Evolutionary conservation across 1,139 yeast genomes (phyloP), one percentile per base, ranked within the genome.

Genomic region (Wickerhamomyces sp.): DNA sequence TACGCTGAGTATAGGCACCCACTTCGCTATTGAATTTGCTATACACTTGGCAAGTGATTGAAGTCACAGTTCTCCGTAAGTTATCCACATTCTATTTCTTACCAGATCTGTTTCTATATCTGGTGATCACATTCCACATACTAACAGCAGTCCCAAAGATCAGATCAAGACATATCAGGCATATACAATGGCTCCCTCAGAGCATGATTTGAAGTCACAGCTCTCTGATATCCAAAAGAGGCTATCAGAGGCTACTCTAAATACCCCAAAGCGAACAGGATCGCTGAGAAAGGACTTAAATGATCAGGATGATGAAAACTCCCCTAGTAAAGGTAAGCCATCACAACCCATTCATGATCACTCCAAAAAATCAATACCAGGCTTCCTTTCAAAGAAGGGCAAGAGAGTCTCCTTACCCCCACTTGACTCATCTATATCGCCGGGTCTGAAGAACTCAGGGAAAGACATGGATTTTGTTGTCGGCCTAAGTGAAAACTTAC

Each of bases 391-490:
- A 7, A 58, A 63, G 43, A 54, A 62, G 49, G 64, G 64, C 42
- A 56, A 60, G 48, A 49, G 60, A 44, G 55, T 58, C 2, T 60
- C 65, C 2, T 45, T 64, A 36, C 68, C 69, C 39, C 55, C 56
- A 39, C 46, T 62, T 48, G 54, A 65, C 50, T 43, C 45, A 45
- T 43, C 53, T 49, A 45, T 58, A 52, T 49, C 63, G 30, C 47
- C 64, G 45, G 41, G 58, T 37, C 27, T 54, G 39, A 49, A 60
- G 54, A 51, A 56, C 48, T 40, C 52, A 26, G 62, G 64, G 29
- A 78, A 81, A 56, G 93, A 88, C 53, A 79, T 87, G 69, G 80
- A 83, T 56, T 89, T 89, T 62, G 88, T 87, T 6, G 85, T 90
- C 45, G 94, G 89, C 2, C 68, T 90, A 51, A 85, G 94, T 64